These are phyloP conservation scores for Guyanaporus albipodus DNA, from an alignment of 768 basidiomycete species.

Conservation along the genomic window DNA sequence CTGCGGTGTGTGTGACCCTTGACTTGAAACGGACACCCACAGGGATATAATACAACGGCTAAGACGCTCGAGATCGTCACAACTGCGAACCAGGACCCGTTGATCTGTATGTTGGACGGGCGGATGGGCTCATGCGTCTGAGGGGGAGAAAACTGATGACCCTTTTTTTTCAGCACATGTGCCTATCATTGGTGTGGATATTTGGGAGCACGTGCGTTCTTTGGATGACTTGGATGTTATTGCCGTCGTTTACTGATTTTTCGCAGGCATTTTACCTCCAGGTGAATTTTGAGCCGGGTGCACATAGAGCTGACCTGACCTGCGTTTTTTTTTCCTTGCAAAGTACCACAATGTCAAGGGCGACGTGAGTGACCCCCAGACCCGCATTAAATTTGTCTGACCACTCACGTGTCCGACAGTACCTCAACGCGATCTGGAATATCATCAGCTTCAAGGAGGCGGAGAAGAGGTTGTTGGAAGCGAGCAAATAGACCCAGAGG, in stretches of 20 bases:
- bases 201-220: conserved; percentile 90
- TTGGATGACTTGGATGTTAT: conserved; percentile 5
- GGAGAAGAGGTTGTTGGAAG: conserved; percentile 51
- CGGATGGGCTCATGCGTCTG: too few relatives aligned
- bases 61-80: conserved; percentile 87
- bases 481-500: conserved; percentile 24
- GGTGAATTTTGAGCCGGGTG: conserved; percentile 7
- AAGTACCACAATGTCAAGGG: conserved; percentile 92
- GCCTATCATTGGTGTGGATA: conserved; percentile 93
- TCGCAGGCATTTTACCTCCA: conserved; percentile 62
- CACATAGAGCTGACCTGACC: neutral
- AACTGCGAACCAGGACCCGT: conserved; percentile 95
- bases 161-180: conserved; percentile 53
- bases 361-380: conserved; percentile 83
- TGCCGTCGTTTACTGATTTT: conserved; percentile 1
- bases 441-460: conserved; percentile 97
- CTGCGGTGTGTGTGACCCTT: too few relatives aligned
- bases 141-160: too few relatives aligned
- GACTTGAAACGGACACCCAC: neutral
- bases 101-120: conserved; percentile 45
- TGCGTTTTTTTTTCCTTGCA: conserved; percentile 26
- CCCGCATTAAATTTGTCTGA: too few relatives aligned
- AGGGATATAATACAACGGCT: conserved; percentile 66
- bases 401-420: conserved; percentile 44
- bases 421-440: conserved; percentile 92